Base-by-base conservation (phyloP, 2,329 filamentous ascomycete genomes). In the Claviceps sp. region DNA sequence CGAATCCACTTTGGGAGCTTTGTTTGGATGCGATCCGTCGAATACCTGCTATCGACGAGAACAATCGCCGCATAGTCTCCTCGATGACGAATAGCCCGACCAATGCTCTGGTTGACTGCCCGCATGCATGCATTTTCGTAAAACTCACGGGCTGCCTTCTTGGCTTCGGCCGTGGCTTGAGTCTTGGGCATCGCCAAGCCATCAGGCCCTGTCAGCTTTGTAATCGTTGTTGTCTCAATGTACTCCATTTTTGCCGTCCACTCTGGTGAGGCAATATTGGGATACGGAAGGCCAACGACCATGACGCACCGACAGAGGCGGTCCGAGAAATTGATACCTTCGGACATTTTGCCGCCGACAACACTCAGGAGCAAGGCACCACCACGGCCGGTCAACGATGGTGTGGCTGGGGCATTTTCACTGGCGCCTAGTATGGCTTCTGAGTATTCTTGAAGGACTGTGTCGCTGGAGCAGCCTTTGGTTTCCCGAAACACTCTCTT, bases 291-390 rank as follows among this genome's bases (percentile, higher is more conserved):
- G 0, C 93, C 93, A 14, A 97, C 80, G n/a, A 97, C 85, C 14
- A 95, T 73, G 8, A 98, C 89, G 50, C 87, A 91, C 26, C 93
- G 83, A 1, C 93, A 93, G 0, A 98, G 80, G 3, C 78, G 76
- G 68, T 98, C 90, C 0, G 88, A 91, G 70, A 98, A 98, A 68
- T 98, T 98, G 71, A 98, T 98, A 57, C 93, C 93, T 68, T 98
- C 93, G 53, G 88, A 95, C 70, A 98, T 84, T 58, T 91, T 95
- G 14, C 93, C 93, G 51, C 91, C 91, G 2, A 98, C 85, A 3
- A 98, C 90, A 50, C 88, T 90, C 26, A 98, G 78, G 0, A 98
- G 77, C 0, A 97, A 70, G 0, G 86, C 91, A 0, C 90, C 90
- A 47, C 77, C 37, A 34, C 34, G 36, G n/a, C 44, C 38, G n/a